Percentiles rank a stretch among this genome's conserved stretches.
These are phyloP conservation scores for Dioscorea alata DNA, from an alignment of 106 monocot genomes.

Conservation along the genomic window DNA sequence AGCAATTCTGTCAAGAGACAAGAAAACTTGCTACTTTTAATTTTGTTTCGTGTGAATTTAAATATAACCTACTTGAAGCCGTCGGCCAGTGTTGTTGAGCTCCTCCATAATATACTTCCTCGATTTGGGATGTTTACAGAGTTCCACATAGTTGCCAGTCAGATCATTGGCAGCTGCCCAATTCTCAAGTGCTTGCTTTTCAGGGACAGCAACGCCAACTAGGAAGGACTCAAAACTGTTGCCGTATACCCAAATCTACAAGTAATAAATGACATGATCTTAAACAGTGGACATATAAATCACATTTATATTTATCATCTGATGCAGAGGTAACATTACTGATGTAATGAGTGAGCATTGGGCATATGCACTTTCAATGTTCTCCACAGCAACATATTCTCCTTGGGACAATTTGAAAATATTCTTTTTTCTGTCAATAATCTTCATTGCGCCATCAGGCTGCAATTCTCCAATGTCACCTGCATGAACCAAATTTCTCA, in stretches of 20 bases:
- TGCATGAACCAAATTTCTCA: constrained; percentile 13
- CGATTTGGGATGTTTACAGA: constrained; percentile 65
- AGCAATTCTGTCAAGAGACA: background rate
- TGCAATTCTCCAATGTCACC: constrained; percentile 99
- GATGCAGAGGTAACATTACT: constrained; percentile 17
- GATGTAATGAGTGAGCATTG: constrained; percentile 57
- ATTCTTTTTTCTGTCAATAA: constrained; percentile 97
- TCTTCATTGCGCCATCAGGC: constrained; percentile 89
- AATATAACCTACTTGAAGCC: background rate
- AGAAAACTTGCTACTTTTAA: too few species aligned
- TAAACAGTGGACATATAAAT: too few species aligned
- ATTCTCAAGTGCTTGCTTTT: constrained; percentile 64
- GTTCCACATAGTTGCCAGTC: constrained; percentile 40
- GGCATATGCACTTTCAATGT: constrained; percentile 57
- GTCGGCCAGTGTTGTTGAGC: constrained; percentile 61
- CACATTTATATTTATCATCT: background rate
- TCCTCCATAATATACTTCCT: constrained; percentile 62
- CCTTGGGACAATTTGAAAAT: constrained; percentile 98
- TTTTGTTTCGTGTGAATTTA: too few species aligned
- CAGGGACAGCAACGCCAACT: constrained; percentile 77
- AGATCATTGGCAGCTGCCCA: constrained; percentile 71
- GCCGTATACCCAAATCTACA: constrained; percentile 88
- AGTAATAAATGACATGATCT: background rate
- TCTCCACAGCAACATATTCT: constrained; percentile 92
- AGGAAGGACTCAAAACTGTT: constrained; percentile 93